Base-by-base conservation (phyloP, 73 alveolate genomes). In the Paramecium tetraurelia region DNA sequence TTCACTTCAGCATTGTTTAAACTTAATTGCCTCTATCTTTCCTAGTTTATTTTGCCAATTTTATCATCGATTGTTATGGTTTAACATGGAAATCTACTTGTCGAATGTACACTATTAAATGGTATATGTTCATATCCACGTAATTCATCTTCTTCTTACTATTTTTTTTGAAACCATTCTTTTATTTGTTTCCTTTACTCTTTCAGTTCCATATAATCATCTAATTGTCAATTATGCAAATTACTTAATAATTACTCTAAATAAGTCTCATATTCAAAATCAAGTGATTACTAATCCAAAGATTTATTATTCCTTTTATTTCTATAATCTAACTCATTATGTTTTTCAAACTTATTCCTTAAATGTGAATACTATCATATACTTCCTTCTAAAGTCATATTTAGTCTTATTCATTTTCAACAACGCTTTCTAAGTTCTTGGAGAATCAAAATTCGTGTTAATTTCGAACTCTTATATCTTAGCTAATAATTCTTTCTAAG, bases 341-440 rank as follows among this genome's bases (percentile, higher is more conserved):
- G 33, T 21, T 29, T 31, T 63, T 80, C 90, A 46, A 80, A 80
- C n/a, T 80, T 80, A 48, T 80, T 80, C 46, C 90, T 72, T 68
- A 68, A 68, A 68, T 68, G 48, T 40, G 48, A 70, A 18, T 70
- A 27, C 24, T 70, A 18, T n/a, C 31, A 29, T 31, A n/a, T 70
- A 76, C 89, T 43, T 76, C 41, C 89, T 76, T 41, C 89, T 18
- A 41, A 76, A 76, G 20, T 38, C 48, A 20, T 38, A 16, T 38
- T 76, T 76, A 16, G 36, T 31, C 6, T 33, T 16, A 24, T 43
- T 43, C 70, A 76, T 24, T 18, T 21, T 38, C 6, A 24, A 36
- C 41, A 76, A 48, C 10, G 90, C 90, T 24, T 46, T 80, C 46
- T 80, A 22, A n/a, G 90, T 80, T 80, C 90, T 80, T 43, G 90